Conservation (phyloP, 2,329 filamentous ascomycete genomes). For the Fusarium nanum region DNA sequence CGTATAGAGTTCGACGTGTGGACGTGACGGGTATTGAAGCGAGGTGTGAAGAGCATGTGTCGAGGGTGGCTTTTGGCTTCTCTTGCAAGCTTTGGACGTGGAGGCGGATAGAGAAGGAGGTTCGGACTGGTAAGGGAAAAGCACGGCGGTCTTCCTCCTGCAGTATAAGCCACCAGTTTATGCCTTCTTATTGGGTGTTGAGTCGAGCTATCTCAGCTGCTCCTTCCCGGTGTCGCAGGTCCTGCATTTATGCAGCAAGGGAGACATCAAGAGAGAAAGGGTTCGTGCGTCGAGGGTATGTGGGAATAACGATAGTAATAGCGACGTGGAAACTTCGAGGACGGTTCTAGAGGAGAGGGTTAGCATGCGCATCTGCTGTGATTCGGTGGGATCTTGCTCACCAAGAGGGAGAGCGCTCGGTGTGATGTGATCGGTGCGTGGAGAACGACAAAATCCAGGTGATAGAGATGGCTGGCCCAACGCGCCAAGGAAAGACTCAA, state of each 20-base stretch:
- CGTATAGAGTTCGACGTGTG: not conserved
- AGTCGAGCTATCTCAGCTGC: not conserved
- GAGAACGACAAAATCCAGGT: not conserved
- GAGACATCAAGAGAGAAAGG: fast-evolving
- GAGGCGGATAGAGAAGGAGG: not conserved
- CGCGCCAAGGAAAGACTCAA: no score
- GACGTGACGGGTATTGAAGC: fast-evolving
- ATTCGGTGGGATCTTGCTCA: not conserved
- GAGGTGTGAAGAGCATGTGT: not conserved
- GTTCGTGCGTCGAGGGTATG: not conserved
- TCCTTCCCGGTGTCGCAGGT: not conserved
- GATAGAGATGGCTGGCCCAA: not conserved
- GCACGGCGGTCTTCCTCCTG: not conserved
- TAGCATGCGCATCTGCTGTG: not conserved
- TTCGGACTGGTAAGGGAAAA: not conserved
- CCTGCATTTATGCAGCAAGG: not conserved
- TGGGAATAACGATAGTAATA: not conserved
- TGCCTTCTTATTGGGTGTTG: fast-evolving
- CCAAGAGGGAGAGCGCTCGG: not conserved
- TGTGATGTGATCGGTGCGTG: fast-evolving
- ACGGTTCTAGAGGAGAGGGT: fast-evolving
- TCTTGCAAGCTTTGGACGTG: not conserved
- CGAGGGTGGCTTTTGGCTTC: not conserved
- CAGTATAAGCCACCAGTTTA: not conserved
- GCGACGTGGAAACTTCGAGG: not conserved